These are phyloP conservation scores for Phanerochaete sordida DNA, from an alignment of 768 basidiomycete species.

Conservation along the genomic window DNA sequence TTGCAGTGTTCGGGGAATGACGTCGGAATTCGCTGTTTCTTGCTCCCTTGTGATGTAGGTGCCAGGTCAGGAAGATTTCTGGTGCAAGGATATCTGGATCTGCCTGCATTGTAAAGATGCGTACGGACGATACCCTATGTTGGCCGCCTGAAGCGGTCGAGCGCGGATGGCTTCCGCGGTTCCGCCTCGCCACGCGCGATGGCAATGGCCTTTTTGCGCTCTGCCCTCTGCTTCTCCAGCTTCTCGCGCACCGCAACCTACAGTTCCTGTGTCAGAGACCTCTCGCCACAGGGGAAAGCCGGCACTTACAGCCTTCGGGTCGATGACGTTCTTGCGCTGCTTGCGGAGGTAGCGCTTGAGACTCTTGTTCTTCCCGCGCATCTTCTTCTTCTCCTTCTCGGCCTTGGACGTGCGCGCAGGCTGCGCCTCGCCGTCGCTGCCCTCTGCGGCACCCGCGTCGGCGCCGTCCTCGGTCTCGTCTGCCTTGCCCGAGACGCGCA, in stretches of 20 bases:
- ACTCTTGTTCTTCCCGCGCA: constrained; percentile 86
- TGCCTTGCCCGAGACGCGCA: constrained; percentile 70
- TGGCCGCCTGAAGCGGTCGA: constrained; percentile 35
- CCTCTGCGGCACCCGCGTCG: constrained; percentile 34
- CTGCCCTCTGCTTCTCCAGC: constrained; percentile 33
- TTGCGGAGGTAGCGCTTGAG: constrained; percentile 85
- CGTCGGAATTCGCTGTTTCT: no score
- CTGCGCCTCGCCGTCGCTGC: constrained; percentile 28
- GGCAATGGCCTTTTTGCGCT: constrained; percentile 25
- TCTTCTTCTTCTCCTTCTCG: constrained; percentile 67
- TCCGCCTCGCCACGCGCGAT: constrained; percentile 21
- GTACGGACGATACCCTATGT: not conserved
- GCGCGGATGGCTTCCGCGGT: constrained; percentile 29
- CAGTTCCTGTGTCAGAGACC: not conserved
- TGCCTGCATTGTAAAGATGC: no score
- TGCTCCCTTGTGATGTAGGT: no score
- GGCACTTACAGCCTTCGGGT: constrained; percentile 63
- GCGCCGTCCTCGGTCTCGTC: constrained; percentile 57
- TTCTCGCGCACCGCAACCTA: constrained; percentile 43
- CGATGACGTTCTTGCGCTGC: constrained; percentile 93
- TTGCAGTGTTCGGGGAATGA: no score
- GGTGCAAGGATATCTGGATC: no score
- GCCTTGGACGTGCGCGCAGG: constrained; percentile 26
- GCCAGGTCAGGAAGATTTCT: no score
- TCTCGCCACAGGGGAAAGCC: constrained; percentile 24